phyloP scores from a whole-genome alignment of 2,329 filamentous ascomycete species.

The Talaromyces sp. region DNA sequence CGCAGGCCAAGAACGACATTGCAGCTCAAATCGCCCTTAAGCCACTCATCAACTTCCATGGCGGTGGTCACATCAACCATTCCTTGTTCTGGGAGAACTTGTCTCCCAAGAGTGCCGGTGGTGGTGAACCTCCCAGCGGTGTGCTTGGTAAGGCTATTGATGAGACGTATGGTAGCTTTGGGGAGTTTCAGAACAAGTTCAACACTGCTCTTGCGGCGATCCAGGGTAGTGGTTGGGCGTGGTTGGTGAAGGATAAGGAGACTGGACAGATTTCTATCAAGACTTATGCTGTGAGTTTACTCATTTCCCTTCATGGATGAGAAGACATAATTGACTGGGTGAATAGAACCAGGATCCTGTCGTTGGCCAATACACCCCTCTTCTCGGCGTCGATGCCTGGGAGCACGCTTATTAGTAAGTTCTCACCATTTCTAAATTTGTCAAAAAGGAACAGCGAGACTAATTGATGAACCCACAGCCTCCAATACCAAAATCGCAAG shows the following conservation, averaged over 20 bases:
- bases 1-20: conserved; percentile 54
- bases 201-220: conserved; percentile 63
- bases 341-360: conserved; percentile 79
- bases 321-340: neutral
- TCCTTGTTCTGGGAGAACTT: conserved; percentile 66
- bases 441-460: neutral
- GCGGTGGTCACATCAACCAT: conserved; percentile 63
- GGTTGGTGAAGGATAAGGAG: conserved; percentile 61
- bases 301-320: neutral
- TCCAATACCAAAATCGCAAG: conserved; percentile 96
- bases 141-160: conserved; percentile 58
- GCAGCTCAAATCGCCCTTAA: conserved; percentile 57
- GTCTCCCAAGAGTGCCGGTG: conserved; percentile 59
- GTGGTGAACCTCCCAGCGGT: conserved; percentile 61
- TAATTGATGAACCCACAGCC: conserved; percentile 42
- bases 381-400: conserved; percentile 91
- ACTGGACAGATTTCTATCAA: conserved; percentile 56
- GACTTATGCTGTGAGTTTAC: conserved; percentile 59
- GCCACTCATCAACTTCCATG: conserved; percentile 63
- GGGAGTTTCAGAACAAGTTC: conserved; percentile 61
- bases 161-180: conserved; percentile 57
- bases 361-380: conserved; percentile 73
- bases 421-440: neutral
- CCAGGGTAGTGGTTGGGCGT: conserved; percentile 64
- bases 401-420: conserved; percentile 87